These are phyloP conservation scores for Aspergillus baeticus DNA, from an alignment of 495 filamentous ascomycete genomes.

Conservation along the genomic window DNA sequence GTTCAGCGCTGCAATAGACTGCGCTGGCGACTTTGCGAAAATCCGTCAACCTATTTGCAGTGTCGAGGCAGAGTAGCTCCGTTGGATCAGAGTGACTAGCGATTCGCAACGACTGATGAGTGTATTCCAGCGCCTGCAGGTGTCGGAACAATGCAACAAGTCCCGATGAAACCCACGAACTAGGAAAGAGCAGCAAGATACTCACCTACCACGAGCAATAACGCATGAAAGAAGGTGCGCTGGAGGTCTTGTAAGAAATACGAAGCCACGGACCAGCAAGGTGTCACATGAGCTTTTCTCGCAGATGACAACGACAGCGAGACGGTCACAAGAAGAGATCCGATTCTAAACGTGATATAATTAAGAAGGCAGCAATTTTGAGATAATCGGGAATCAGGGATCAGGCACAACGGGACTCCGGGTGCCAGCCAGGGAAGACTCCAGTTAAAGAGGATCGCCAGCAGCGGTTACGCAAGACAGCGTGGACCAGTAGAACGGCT, in stretches of 20 bases:
- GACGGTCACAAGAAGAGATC: background rate
- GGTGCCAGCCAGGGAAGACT: background rate
- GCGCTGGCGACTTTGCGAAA: background rate
- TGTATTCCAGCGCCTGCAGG: background rate
- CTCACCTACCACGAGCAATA: background rate
- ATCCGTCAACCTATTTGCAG: background rate
- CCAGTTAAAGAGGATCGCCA: slow-evolving; percentile 11
- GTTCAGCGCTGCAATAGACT: background rate
- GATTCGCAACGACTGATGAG: background rate
- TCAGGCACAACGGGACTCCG: too few relatives aligned
- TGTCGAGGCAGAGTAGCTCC: background rate
- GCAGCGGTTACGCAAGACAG: slow-evolving; percentile 16
- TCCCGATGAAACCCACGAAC: background rate
- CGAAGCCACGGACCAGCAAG: background rate
- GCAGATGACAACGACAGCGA: background rate
- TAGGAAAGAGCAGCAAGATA: background rate
- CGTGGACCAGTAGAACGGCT: slow-evolving; percentile 7
- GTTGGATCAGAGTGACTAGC: background rate
- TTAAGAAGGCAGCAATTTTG: background rate
- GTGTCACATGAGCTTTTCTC: background rate
- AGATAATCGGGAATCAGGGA: background rate
- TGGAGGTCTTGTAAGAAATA: background rate
- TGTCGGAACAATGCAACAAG: background rate
- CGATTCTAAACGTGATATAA: background rate
- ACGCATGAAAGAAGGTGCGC: background rate